Conservation (phyloP, 2,329 filamentous ascomycete genomes). For the Westerdykella aurantiaca region DNA sequence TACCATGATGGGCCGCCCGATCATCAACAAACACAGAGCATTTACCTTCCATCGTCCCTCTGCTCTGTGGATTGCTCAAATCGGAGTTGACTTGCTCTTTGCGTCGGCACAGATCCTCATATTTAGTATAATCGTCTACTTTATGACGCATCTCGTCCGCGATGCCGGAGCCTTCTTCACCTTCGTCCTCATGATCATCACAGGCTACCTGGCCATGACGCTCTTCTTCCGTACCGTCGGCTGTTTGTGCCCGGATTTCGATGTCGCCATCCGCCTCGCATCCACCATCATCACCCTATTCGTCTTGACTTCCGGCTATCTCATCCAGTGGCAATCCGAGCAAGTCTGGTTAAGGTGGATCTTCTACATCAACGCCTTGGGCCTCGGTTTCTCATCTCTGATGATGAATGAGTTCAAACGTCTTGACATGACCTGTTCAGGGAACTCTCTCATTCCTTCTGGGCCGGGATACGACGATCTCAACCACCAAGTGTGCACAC, state of each 20-base stretch:
- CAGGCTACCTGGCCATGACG: conserved; percentile 41
- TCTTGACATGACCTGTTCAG: conserved; percentile 63
- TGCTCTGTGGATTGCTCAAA: conserved; percentile 77
- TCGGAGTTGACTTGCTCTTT: conserved; percentile 71
- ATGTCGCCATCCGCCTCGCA: conserved; percentile 76
- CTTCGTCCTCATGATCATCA: conserved; percentile 42
- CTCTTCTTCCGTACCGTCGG: conserved; percentile 45
- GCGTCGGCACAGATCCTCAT: conserved; percentile 59
- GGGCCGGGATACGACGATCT: conserved; percentile 67
- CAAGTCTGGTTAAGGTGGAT: conserved; percentile 81
- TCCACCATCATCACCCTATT: conserved; percentile 76
- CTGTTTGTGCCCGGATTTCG: conserved; percentile 74
- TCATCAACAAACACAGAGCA: conserved; percentile 78
- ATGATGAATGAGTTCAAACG: conserved; percentile 83
- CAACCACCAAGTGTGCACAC: conserved; percentile 72
- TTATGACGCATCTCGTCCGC: conserved; percentile 45
- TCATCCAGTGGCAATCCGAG: conserved; percentile 71
- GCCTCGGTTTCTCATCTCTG: conserved; percentile 67
- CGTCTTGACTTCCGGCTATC: conserved; percentile 72
- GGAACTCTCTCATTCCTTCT: conserved; percentile 62
- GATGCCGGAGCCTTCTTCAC: conserved; percentile 46
- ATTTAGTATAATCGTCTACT: conserved; percentile 46
- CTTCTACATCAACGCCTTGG: conserved; percentile 73
- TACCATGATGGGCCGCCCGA: conserved; percentile 69
- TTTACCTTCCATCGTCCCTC: conserved; percentile 80